Evolutionary conservation across 225 moss, liverwort and hornwort species (phyloP), one percentile per base, ranked within the genome.

Genomic region (Marchantia polymorpha): DNA sequence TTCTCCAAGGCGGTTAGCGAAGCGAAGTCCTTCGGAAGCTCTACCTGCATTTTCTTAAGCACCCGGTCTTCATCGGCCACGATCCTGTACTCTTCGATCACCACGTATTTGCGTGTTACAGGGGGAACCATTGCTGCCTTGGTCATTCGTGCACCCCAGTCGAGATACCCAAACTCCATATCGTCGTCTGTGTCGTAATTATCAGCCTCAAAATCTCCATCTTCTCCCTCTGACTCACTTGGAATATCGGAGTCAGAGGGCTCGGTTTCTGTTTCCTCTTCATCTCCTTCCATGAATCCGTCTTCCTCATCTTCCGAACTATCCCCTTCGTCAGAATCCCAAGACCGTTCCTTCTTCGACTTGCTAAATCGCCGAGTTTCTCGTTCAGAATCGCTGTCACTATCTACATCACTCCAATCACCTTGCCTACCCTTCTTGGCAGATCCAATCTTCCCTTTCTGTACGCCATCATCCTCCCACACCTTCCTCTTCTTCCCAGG

Each of bases 121-220:
- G 97, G 97, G 65, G 97, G 97, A 73, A 99, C 97, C 97, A 99
- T 99, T 73, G 94, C 95, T 76, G 95, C 94, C 86, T 99, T 99
- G 52, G 97, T 99, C 97, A 99, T 99, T 65, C 97, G 86, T 64
- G 94, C 95, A 39, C 97, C 97, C 97, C 97, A 99, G 83, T 80
- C 77, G 8, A 67, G 80, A 84, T 89, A 87, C 82, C 84, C 84
- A 84, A 88, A 64, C 83, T 88, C 88, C 83, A 86, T 69, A 83
- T 93, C 93, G 61, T 89, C 89, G 73, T 99, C 95, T 77, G 92
- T 83, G 70, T 87, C 91, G 78, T 89, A 88, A 74, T 87, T 88
- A 47, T 91, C 92, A 76, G 92, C 95, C 58, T 94, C 93, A 81
- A 89, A 86, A 27, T 83, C 67, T 72, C 90, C 92, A 86, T 99